Conservation (phyloP, 371 early-diverging fungal species). For the Mortierella sp. region DNA sequence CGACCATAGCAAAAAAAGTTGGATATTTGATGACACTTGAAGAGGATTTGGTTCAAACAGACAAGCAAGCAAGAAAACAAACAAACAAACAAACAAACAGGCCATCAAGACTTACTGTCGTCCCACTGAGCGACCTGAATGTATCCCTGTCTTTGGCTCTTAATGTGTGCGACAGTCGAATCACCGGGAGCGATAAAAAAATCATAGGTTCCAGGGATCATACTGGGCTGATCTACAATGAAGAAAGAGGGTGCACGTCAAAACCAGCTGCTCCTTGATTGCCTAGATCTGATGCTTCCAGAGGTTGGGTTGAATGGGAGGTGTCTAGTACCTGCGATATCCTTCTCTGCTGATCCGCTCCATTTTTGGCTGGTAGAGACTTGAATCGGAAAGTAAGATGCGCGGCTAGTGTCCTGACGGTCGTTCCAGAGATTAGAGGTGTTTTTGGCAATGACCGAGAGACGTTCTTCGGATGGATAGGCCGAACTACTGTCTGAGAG, state of each 20-base stretch:
- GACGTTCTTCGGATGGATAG: not conserved
- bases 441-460: not conserved
- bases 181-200: conserved; percentile 50
- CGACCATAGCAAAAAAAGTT: not conserved
- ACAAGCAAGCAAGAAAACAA: no score
- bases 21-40: no score
- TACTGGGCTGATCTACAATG: conserved; percentile 22
- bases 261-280: no score
- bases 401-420: not conserved
- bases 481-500: conserved; percentile 6
- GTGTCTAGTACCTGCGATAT: conserved; percentile 16
- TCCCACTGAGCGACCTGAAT: conserved; percentile 48
- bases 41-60: no score
- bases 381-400: not conserved
- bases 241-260: not conserved
- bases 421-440: not conserved
- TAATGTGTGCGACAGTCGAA: conserved; percentile 23
- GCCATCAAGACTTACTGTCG: conserved; percentile 17
- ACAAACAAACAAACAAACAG: no score
- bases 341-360: conserved; percentile 21
- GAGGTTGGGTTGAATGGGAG: no score
- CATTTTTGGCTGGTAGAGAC: conserved; percentile 21
- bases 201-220: conserved; percentile 49
- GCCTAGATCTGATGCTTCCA: no score
- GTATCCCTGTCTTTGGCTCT: conserved; percentile 47